These are phyloP conservation scores for Angophora floribunda DNA, from an alignment of 345 rosid species.

Conservation along the genomic window DNA sequence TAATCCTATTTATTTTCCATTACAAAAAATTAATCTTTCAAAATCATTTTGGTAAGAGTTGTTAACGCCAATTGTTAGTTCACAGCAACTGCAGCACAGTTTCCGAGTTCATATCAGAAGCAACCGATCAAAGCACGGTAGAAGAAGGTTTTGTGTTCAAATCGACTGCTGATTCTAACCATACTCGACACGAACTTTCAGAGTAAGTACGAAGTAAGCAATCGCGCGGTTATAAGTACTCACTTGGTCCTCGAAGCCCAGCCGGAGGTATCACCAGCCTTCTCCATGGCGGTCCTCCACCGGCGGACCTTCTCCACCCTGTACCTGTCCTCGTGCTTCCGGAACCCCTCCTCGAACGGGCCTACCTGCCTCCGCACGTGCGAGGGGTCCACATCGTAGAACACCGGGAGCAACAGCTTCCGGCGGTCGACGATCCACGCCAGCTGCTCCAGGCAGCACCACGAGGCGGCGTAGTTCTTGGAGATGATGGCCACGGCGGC, in stretches of 20 bases:
- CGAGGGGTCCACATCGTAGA: slow-evolving; percentile 8
- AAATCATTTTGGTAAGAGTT: too few relatives aligned
- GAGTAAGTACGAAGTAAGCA: background rate
- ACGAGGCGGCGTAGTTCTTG: slow-evolving; percentile 4
- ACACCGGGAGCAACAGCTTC: slow-evolving; percentile 12
- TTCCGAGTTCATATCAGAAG: background rate
- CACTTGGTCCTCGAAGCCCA: background rate
- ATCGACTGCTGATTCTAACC: background rate
- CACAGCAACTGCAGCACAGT: background rate
- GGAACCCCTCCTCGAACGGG: background rate
- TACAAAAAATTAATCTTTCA: too few relatives aligned
- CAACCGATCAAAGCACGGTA: background rate
- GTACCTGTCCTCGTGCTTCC: background rate
- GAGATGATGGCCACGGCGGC: slow-evolving; percentile 1
- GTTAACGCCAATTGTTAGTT: too few relatives aligned
- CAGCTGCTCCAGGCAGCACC: slow-evolving; percentile 22
- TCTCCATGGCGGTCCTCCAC: slow-evolving; percentile 8
- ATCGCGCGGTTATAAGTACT: background rate
- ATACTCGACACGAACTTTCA: background rate
- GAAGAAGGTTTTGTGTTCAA: background rate
- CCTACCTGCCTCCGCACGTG: background rate
- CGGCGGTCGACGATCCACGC: background rate
- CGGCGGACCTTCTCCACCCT: background rate
- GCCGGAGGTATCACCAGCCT: slow-evolving; percentile 1
- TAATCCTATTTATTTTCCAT: too few relatives aligned